Base-by-base conservation (phyloP, 176 grass and related monocot genomes). In the Zoysia japonica region DNA sequence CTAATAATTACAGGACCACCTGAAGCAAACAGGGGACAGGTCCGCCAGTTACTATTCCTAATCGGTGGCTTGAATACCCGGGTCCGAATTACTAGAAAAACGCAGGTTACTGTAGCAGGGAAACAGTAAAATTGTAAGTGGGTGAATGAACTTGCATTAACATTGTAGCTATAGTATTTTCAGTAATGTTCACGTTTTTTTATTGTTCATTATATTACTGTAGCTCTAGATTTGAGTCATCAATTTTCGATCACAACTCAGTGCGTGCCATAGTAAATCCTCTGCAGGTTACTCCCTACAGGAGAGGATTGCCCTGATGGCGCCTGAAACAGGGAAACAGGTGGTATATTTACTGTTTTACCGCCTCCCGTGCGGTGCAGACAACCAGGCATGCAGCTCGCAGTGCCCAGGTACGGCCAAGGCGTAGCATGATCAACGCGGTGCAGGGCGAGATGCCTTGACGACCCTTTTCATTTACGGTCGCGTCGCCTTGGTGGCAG, bases 401-500 rank as follows among this genome's bases (percentile, higher is more conserved):
- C 71, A n/a, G 44, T 62, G 17, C 50, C 16, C 2, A 44, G 43
- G 68, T 76, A 87, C 71, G 47, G 56, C 19, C 55, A 41, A 49
- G 59, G 52, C 36, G 82, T 49, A 28, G 28, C 28, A 65, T 74
- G 65, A 69, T 78, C 80, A 51, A 64, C 16, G 68, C 56, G 43
- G 75, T 71, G 47, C 75, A 66, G 72, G 64, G 52, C 19, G 61
- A 70, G 77, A 67, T 61, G 80, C 62, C 69, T 79, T 46, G 28
- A 28, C 10, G 10, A 12, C 3, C 17, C 28, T 44, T 52, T 81
- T 65, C 75, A 83, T 87, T 79, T 61, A 84, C 42, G 63, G 79
- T 67, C 71, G 74, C 74, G 47, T 72, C 67, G 70, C 76, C 71
- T 20, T 17, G 47, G 41, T 57, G 73, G 72, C 71, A 74, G 76